Evolutionary conservation across 1,284 basidiomycete genomes (phyloP).

Genomic region (Amylostereum areolatum): DNA sequence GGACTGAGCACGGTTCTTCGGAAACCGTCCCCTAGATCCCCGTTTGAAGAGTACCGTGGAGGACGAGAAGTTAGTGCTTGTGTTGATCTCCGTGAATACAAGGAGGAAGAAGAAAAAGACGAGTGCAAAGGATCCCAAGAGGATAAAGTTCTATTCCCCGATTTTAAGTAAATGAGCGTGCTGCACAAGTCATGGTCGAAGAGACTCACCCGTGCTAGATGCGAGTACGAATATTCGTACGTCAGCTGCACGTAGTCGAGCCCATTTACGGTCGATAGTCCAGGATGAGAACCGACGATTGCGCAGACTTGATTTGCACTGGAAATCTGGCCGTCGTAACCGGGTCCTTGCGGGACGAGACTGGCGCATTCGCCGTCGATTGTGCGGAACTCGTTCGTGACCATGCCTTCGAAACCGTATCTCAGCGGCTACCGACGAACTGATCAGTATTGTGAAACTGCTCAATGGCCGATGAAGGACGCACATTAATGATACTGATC

Average conservation of each 20-base stretch:
- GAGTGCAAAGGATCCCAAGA: conserved; percentile 56
- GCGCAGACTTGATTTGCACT: conserved; percentile 36
- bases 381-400: conserved; percentile 40
- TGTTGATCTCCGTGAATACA: conserved; percentile 52
- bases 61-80: conserved; percentile 49
- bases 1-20: conserved; percentile 18
- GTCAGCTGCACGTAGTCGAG: conserved; percentile 53
- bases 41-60: conserved; percentile 18
- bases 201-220: conserved; percentile 42
- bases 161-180: too few species aligned
- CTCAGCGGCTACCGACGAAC: too few species aligned
- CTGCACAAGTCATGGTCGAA: too few species aligned
- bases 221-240: conserved; percentile 40
- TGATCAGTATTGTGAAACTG: too few species aligned
- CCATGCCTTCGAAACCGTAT: conserved; percentile 30
- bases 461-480: too few species aligned
- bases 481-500: conserved; percentile 74
- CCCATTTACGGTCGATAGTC: conserved; percentile 43
- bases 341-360: conserved; percentile 26
- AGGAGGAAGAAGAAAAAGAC: conserved; percentile 61
- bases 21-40: conserved; percentile 20
- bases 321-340: conserved; percentile 21
- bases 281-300: conserved; percentile 48
- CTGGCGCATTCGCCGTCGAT: conserved; percentile 24
- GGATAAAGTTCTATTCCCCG: conserved; percentile 35